phyloP scores from a whole-genome alignment of 148 eudicot species.

The Rhododendron henanense region DNA sequence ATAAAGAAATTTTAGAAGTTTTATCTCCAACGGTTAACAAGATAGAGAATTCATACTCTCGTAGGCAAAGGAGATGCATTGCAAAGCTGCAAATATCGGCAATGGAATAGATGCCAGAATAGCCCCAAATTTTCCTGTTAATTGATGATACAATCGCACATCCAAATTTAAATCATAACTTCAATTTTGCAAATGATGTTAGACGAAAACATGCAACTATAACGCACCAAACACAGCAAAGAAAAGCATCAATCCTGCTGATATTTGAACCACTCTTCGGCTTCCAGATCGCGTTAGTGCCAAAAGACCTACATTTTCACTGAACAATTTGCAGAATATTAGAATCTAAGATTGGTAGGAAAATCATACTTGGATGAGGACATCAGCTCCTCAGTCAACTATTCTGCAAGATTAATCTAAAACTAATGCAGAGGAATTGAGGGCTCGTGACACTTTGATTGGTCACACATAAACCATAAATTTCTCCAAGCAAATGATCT shows the following conservation, averaged over 20 bases:
- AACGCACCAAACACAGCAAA: slow-evolving; percentile 69
- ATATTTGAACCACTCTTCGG: slow-evolving; percentile 73
- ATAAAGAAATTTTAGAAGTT: not conserved
- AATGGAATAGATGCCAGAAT: slow-evolving; percentile 82
- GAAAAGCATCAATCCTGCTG: slow-evolving; percentile 80
- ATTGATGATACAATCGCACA: not conserved
- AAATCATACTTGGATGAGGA: not conserved
- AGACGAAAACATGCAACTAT: not conserved
- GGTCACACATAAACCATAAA: too few species aligned
- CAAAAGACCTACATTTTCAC: slow-evolving; percentile 82
- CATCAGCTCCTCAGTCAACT: not conserved
- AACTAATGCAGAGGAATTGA: not conserved
- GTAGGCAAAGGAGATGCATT: slow-evolving; percentile 77
- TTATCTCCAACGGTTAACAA: not conserved
- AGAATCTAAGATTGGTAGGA: not conserved
- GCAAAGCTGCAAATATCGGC: slow-evolving; percentile 76
- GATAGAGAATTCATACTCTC: slow-evolving; percentile 47
- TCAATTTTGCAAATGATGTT: not conserved
- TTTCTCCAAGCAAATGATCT: too few species aligned
- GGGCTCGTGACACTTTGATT: not conserved
- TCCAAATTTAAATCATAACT: not conserved
- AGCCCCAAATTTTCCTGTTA: slow-evolving; percentile 90
- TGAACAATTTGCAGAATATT: slow-evolving; percentile 16
- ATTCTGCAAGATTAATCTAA: not conserved
- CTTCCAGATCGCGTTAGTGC: slow-evolving; percentile 74